Percentiles rank a stretch among this genome's conserved stretches.
phyloP scores from a whole-genome alignment of 2,329 filamentous ascomycete genomes.

The Rutstroemia sp. region DNA sequence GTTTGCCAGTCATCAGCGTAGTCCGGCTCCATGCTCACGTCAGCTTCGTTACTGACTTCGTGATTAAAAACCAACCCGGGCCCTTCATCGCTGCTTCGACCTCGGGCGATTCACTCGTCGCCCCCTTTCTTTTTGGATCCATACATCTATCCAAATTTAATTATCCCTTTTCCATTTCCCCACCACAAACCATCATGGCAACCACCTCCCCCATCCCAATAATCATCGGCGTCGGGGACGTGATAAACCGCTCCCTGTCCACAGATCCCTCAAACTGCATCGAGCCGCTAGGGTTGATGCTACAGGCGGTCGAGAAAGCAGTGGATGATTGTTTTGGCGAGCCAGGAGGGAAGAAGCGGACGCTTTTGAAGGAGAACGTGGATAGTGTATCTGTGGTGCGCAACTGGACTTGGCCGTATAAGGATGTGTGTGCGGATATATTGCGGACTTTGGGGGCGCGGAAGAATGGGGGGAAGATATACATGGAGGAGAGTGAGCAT shows the following conservation, averaged over 20 bases:
- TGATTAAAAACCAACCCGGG: too few relatives aligned
- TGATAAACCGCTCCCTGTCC: constrained; percentile 48
- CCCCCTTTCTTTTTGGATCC: too few relatives aligned
- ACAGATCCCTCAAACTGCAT: constrained; percentile 40
- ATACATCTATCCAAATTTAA: too few relatives aligned
- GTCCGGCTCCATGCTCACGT: too few relatives aligned
- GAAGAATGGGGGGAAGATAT: not conserved
- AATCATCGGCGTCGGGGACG: constrained; percentile 55
- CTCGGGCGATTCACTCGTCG: too few relatives aligned
- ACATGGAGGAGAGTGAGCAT: not conserved
- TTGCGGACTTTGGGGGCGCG: not conserved
- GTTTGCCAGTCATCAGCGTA: too few relatives aligned
- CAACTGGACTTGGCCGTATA: constrained; percentile 3
- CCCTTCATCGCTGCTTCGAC: too few relatives aligned
- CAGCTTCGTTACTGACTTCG: too few relatives aligned
- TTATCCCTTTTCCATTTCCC: too few relatives aligned
- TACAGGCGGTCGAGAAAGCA: not conserved
- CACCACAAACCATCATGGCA: not conserved
- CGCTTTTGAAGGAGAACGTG: constrained; percentile 36
- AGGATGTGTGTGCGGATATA: not conserved
- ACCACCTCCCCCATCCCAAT: constrained; percentile 36
- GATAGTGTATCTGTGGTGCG: constrained; percentile 30
- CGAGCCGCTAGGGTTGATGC: constrained; percentile 52
- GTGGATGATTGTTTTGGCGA: not conserved
- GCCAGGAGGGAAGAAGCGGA: constrained; percentile 35